Evolutionary conservation across 2,329 filamentous ascomycete species (phyloP), one percentile per base, ranked within the genome.

Genomic region (Uncinocarpus reesii): DNA sequence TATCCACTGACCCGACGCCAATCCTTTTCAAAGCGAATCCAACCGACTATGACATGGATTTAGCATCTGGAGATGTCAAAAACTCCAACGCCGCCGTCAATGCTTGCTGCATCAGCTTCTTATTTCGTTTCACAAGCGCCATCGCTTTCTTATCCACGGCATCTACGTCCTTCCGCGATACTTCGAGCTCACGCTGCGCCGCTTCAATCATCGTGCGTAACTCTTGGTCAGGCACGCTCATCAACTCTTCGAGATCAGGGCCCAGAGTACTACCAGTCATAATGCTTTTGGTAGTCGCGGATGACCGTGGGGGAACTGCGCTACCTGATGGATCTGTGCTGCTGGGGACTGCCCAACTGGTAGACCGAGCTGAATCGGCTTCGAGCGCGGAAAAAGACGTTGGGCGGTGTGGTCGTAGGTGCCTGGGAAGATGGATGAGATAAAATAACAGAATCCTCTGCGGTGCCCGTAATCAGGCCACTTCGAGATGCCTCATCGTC

Each of bases 161-260:
- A 47, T 72, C 73, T 57, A 88, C 80, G 51, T 90, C 81, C 56
- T 75, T 74, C 63, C 81, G 80, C 56, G 89, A 76, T 7, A 72
- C 71, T 55, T 88, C 83, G 67, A 88, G 81, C 63, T 90, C 83
- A 46, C 80, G 77, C 23, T 70, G 66, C 3, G 67, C 67, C 38
- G 62, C 63, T 36, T 62, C 55, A 10, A 69, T 62, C 43, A 70
- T 66, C 11, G 60, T 55, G 34, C 63, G 61, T 20, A 72, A 55
- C 31, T 68, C 65, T 28, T 67, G 64, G 29, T 64, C 60, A 13
- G 68, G 65, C 61, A 72, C 65, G 4, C 60, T 66, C 21, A 67
- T 62, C 7, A 71, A 60, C 20, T 68, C 65, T 18, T 69, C 65
- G 21, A 69, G 55, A 21, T 62, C 63, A 1, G 62, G 59, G 21